Conservation (phyloP, 1,284 basidiomycete genomes). For the Ganoderma meredithae region DNA sequence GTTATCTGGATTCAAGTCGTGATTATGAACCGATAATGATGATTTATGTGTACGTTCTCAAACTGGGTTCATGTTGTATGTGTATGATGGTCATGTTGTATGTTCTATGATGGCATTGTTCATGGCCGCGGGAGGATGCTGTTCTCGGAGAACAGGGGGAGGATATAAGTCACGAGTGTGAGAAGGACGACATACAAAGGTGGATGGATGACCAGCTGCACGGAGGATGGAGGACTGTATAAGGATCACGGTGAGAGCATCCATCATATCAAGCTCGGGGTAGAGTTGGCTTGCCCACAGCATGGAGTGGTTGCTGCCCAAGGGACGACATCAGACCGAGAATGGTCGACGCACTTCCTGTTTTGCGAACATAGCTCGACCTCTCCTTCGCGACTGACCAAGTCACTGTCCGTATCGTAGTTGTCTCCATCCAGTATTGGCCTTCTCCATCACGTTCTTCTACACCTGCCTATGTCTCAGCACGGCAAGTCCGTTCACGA, state of each 20-base stretch:
- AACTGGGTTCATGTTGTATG: too few species aligned
- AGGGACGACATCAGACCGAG: conserved; percentile 1
- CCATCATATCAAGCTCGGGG: neutral
- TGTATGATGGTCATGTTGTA: too few species aligned
- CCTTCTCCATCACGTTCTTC: conserved; percentile 27
- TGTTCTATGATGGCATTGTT: too few species aligned
- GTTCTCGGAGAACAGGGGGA: neutral
- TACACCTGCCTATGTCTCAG: conserved; percentile 13
- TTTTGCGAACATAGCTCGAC: neutral
- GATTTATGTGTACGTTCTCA: too few species aligned
- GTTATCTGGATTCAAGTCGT: too few species aligned
- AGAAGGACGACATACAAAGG: too few species aligned
- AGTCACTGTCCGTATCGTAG: neutral
- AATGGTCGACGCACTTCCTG: neutral
- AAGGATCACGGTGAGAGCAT: neutral
- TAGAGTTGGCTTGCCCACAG: too few species aligned
- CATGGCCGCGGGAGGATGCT: neutral
- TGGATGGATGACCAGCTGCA: neutral
- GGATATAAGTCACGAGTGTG: neutral
- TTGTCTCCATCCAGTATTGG: neutral
- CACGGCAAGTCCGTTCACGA: neutral
- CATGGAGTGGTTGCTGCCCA: too few species aligned
- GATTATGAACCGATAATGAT: too few species aligned
- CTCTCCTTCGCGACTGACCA: neutral
- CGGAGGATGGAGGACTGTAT: neutral